Evolutionary conservation across 139 green algal genomes (phyloP).

Genomic region (Edaphochlamys debaryana): DNA sequence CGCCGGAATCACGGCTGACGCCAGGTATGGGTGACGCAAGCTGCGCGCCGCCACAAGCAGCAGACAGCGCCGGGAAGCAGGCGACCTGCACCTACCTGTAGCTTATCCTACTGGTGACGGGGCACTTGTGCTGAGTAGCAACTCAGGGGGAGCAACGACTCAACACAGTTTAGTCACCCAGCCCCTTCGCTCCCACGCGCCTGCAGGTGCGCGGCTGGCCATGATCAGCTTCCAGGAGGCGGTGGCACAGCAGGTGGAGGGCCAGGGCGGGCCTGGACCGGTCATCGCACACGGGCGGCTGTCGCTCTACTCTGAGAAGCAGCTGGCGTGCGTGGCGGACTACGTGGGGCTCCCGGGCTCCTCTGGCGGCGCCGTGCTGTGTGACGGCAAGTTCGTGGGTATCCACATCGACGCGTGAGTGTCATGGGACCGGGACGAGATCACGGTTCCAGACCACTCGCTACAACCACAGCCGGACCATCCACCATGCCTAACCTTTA

Average conservation of each 20-base stretch:
- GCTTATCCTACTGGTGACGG: no score
- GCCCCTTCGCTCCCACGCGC: no score
- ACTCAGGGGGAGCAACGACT: no score
- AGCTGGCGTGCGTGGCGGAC: neutral
- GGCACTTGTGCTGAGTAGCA: no score
- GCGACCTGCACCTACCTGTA: neutral
- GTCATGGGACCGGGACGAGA: no score
- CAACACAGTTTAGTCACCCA: no score
- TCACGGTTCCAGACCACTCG: no score
- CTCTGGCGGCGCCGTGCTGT: neutral
- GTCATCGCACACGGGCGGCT: neutral
- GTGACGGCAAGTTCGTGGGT: neutral
- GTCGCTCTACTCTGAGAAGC: neutral
- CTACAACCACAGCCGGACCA: no score
- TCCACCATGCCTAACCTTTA: no score
- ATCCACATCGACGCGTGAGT: neutral
- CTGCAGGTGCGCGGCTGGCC: neutral
- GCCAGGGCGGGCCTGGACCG: neutral
- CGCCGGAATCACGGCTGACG: no score
- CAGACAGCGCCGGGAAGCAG: neutral
- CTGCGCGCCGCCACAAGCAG: neutral
- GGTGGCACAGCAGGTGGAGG: neutral
- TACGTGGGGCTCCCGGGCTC: neutral
- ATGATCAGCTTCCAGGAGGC: neutral
- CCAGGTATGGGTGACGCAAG: neutral